Evolutionary conservation across 2,329 filamentous ascomycete species (phyloP).

Genomic region (Ophiostoma piceae): DNA sequence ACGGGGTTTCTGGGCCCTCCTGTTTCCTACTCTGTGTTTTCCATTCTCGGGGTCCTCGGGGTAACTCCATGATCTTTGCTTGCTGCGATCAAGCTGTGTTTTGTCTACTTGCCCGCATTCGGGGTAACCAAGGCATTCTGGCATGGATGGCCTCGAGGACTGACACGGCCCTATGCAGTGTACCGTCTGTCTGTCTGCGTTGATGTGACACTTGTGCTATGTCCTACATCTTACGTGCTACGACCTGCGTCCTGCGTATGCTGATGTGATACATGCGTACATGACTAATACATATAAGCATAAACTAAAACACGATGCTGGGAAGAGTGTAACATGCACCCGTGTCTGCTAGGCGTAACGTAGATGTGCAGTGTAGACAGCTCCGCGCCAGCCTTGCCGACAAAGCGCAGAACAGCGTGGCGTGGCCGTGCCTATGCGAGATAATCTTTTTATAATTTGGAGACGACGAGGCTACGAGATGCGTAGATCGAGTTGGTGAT

Average conservation of each 20-base stretch:
- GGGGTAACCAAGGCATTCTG: not conserved
- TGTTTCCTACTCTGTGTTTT: not conserved
- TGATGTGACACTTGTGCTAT: not conserved
- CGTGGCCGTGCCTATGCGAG: not conserved
- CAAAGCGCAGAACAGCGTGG: not conserved
- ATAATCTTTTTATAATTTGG: not conserved
- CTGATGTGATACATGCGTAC: conserved; percentile 2
- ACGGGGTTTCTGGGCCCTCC: not conserved
- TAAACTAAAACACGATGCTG: not conserved
- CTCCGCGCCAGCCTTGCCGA: not conserved
- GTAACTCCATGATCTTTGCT: not conserved
- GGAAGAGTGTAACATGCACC: not conserved
- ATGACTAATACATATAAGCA: not conserved
- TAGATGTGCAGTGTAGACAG: not conserved
- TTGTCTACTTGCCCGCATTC: conserved; percentile 11
- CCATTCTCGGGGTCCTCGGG: not conserved
- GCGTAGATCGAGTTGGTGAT: not conserved
- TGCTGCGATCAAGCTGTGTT: not conserved
- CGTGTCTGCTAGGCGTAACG: not conserved
- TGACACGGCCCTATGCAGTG: not conserved
- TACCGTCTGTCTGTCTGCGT: not conserved
- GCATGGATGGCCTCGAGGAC: not conserved
- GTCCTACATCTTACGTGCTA: not conserved
- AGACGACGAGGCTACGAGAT: not conserved
- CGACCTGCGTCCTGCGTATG: not conserved